phyloP scores from a whole-genome alignment of 805 yeast genomes.

The Cyberlindnera meyerae region DNA sequence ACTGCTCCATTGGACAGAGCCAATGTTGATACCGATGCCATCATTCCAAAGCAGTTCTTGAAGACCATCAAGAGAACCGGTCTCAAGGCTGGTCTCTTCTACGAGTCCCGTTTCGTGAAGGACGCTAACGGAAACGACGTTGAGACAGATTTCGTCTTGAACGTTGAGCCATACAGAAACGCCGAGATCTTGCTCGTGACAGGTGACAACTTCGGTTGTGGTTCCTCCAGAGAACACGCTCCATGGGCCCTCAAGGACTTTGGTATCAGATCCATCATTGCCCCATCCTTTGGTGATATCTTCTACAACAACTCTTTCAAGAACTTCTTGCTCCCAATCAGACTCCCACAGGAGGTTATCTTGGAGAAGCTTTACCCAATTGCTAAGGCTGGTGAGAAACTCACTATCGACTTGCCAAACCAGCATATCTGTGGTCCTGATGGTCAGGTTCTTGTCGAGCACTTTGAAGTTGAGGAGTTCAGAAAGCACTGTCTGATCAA shows the following conservation, averaged over 20 bases:
- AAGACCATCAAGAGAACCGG: constrained; percentile 98
- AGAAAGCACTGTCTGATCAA: constrained; percentile 92
- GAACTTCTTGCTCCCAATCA: constrained; percentile 90
- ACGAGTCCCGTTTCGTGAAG: constrained; percentile 77
- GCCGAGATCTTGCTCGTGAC: constrained; percentile 85
- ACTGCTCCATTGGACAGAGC: constrained; percentile 95
- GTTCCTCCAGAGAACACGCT: constrained; percentile 98
- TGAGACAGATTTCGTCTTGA: constrained; percentile 86
- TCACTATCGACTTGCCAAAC: constrained; percentile 80
- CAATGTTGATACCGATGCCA: constrained; percentile 97
- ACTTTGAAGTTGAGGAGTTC: constrained; percentile 85
- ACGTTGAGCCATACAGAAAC: constrained; percentile 73
- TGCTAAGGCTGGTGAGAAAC: constrained; percentile 62
- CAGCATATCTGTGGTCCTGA: constrained; percentile 69
- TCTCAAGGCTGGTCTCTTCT: constrained; percentile 80
- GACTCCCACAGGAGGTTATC: constrained; percentile 78
- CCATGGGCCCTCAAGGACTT: constrained; percentile 99
- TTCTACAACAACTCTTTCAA: constrained; percentile 96
- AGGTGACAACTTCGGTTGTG: constrained; percentile 98
- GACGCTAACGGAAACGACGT: constrained; percentile 65
- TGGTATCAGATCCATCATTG: constrained; percentile 92
- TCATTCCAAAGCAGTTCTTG: constrained; percentile 96
- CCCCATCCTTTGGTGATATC: constrained; percentile 97
- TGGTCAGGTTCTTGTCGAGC: constrained; percentile 71
- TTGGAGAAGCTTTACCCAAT: constrained; percentile 68